Conservation (phyloP, 352 stramenopile genomes). For the Globisporangium lucens region DNA sequence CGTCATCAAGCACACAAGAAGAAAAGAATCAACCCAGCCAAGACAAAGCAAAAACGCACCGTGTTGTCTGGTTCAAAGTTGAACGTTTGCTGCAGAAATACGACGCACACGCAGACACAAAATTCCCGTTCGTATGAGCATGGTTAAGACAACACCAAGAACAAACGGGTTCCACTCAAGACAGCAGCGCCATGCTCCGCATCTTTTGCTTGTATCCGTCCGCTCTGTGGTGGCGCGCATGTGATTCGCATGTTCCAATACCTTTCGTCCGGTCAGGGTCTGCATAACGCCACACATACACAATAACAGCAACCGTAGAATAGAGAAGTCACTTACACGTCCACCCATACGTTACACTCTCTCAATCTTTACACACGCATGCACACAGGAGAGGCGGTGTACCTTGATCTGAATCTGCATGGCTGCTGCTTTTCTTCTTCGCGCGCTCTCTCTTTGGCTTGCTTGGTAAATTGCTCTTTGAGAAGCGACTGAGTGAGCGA, state of each 20-base stretch:
- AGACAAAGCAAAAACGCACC: conserved; percentile 23
- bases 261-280: conserved; percentile 85
- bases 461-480: conserved; percentile 15
- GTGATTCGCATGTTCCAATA: conserved; percentile 10
- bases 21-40: conserved; percentile 11
- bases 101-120: background rate
- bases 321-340: too few species aligned
- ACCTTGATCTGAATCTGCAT: conserved; percentile 90
- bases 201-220: background rate
- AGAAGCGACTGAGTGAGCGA: background rate
- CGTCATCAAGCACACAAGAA: background rate
- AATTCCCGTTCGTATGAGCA: background rate
- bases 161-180: background rate
- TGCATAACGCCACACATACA: conserved; percentile 20
- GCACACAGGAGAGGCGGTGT: background rate
- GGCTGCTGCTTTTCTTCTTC: conserved; percentile 1
- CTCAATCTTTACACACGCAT: background rate
- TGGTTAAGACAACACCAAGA: background rate
- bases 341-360: background rate
- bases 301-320: background rate
- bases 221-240: background rate
- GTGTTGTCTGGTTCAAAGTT: conserved; percentile 89
- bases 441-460: background rate
- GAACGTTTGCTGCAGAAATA: conserved; percentile 69
- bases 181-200: background rate